Percentiles rank a stretch among this genome's conserved stretches.
Evolutionary conservation across 805 yeast genomes (phyloP).

Genomic region (Pichia gijzeniarum): DNA sequence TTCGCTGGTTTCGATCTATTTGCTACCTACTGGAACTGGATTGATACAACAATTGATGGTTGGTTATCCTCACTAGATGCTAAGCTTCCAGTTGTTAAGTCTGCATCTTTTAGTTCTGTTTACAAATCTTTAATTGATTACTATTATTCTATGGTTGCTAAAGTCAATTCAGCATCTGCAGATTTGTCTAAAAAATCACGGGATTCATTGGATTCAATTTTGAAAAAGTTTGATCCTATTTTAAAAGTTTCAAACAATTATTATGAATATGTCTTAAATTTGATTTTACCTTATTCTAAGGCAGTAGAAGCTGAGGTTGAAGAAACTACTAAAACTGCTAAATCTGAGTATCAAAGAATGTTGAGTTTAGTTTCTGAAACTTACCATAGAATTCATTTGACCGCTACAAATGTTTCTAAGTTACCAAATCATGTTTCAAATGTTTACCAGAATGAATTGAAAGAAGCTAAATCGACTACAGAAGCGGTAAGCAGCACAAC

Average conservation of each 20-base stretch:
- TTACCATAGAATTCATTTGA: constrained; percentile 23
- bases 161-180: background rate
- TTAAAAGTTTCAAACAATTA: constrained; percentile 27
- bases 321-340: constrained; percentile 5
- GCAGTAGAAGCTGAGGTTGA: constrained; percentile 10
- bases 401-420: constrained; percentile 24
- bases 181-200: background rate
- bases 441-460: constrained; percentile 27
- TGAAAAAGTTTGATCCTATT: constrained; percentile 20
- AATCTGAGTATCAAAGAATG: constrained; percentile 26
- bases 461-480: constrained; percentile 25
- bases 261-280: constrained; percentile 24
- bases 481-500: constrained; percentile 34
- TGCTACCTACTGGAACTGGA: constrained; percentile 16
- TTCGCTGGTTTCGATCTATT: constrained; percentile 18
- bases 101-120: constrained; percentile 15
- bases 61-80: constrained; percentile 25
- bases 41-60: constrained; percentile 22
- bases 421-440: constrained; percentile 28
- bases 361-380: constrained; percentile 22
- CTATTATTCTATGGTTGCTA: background rate
- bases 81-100: constrained; percentile 26
- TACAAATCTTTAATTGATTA: constrained; percentile 7
- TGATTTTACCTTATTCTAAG: constrained; percentile 22
- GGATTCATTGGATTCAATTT: background rate